Base-by-base conservation (phyloP, 805 yeast genomes). In the Spathaspora sp. region DNA sequence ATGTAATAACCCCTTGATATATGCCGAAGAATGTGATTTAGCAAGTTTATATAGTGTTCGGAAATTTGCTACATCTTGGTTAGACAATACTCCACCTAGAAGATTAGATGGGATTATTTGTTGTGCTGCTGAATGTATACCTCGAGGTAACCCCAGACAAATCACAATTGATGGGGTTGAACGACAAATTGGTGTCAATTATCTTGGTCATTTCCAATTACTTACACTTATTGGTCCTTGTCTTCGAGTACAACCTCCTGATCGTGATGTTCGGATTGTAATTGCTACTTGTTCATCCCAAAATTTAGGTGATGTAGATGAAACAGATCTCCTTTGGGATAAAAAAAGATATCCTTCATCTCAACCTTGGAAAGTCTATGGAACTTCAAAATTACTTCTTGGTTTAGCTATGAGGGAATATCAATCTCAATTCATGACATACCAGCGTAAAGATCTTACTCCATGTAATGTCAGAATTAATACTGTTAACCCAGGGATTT, bases 51-150 rank as follows among this genome's bases (percentile, higher is more conserved):
- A 84, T 62, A 83, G 91, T 2, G 79, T 94, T 11, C 78, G 99
- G 60, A 83, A 84, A 63, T 94, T 94, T 73, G 97, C 97, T 28
- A 92, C 98, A 1, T 83, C 78, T 53, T 94, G 98, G 98, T 76
- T 94, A 53, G 96, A 94, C 66, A 91, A 88, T 62, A 73, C 83
- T 31, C 96, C 97, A 2, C 94, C 97, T 10, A 78, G 99, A 60
- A 70, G 99, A 50, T 73, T 94, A 44, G 99, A 94, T 68, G 96
- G 96, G 51, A 80, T 94, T 28, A 68, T 94, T 1, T 88, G 97
- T 62, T 83, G 91, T 69, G 97, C 97, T 1, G 92, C 89, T 7
- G 92, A 89, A 49, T 76, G 84, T 54, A 72, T 84, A 51, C 98
- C 99, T 0, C 76, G 81, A 45, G 85, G 87, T 18, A 70, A 69